These are phyloP conservation scores for Dendrocalamus latiflorus DNA, from an alignment of 202 grass and related monocot genomes.

Conservation along the genomic window DNA sequence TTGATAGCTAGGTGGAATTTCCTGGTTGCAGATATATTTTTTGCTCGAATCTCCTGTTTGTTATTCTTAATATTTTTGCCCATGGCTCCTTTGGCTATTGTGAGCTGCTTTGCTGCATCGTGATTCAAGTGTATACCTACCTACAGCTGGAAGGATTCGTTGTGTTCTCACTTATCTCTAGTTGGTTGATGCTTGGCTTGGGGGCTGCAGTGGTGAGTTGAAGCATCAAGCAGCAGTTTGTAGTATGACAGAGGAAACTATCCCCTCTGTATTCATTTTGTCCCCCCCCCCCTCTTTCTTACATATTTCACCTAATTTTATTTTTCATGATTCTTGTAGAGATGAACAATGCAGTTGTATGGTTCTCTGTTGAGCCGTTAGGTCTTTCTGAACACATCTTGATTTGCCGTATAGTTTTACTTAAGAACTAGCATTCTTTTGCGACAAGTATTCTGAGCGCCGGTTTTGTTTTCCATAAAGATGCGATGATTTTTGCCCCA, in stretches of 20 bases:
- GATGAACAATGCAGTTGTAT: conserved; percentile 40
- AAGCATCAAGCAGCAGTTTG: conserved; percentile 44
- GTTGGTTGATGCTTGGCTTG: conserved; percentile 44
- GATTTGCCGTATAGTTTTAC: conserved; percentile 39
- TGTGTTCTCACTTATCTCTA: conserved; percentile 45
- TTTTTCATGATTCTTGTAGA: conserved; percentile 42
- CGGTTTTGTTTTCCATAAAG: not conserved
- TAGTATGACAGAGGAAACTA: conserved; percentile 40
- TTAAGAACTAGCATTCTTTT: conserved; percentile 23
- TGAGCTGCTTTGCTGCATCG: conserved; percentile 28
- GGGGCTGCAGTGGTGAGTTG: conserved; percentile 29
- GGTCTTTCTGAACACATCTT: conserved; percentile 17
- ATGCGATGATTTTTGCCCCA: not conserved
- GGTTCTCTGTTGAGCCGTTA: conserved; percentile 32
- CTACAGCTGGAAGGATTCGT: conserved; percentile 39
- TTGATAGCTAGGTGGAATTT: conserved; percentile 56
- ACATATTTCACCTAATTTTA: conserved; percentile 3
- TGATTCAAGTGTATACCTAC: conserved; percentile 54
- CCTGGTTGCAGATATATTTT: conserved; percentile 71
- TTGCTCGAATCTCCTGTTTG: conserved; percentile 29
- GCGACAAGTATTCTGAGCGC: not conserved
- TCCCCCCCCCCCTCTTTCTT: conserved; percentile 18
- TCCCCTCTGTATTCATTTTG: conserved; percentile 43
- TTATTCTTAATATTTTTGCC: conserved; percentile 46
- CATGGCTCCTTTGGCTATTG: conserved; percentile 27